Evolutionary conservation across 805 yeast species (phyloP).

Genomic region (Saccharomyces kudriavzevii): DNA sequence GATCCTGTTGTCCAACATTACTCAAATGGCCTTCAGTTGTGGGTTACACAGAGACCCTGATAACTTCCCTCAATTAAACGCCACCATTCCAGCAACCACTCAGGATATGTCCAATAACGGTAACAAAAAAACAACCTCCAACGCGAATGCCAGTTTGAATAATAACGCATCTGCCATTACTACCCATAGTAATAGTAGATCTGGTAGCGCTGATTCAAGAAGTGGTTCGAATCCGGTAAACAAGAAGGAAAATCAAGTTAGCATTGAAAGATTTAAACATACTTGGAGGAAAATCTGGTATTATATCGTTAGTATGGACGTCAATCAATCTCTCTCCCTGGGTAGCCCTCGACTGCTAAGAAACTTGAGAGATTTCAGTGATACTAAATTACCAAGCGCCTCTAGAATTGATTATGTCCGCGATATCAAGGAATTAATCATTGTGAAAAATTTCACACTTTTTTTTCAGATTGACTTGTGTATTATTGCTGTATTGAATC

Average conservation of each 20-base stretch:
- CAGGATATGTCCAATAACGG: constrained; percentile 6
- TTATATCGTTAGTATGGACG: constrained; percentile 37
- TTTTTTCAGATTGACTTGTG: constrained; percentile 40
- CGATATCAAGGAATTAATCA: constrained; percentile 38
- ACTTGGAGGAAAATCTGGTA: constrained; percentile 56
- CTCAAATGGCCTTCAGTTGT: constrained; percentile 60
- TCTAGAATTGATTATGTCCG: constrained; percentile 31
- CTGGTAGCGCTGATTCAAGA: constrained; percentile 2
- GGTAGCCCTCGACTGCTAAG: constrained; percentile 36
- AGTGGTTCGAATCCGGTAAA: constrained; percentile 9
- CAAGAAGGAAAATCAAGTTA: constrained; percentile 17
- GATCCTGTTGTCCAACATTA: constrained; percentile 45
- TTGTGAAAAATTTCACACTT: constrained; percentile 40
- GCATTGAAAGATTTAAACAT: constrained; percentile 35
- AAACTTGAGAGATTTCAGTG: constrained; percentile 34
- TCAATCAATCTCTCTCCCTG: constrained; percentile 34
- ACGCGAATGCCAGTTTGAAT: not conserved
- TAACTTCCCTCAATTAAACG: constrained; percentile 37
- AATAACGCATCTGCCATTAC: not conserved
- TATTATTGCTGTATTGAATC: constrained; percentile 30
- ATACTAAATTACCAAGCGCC: constrained; percentile 38
- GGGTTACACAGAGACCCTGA: constrained; percentile 66
- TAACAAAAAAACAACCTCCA: constrained; percentile 1
- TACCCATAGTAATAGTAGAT: constrained; percentile 3
- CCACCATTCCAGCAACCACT: constrained; percentile 13